A percentile compares a stretch with the other conserved stretches of the same genome.
phyloP scores from a whole-genome alignment of 345 rosid species.

The Corchorus olitorius region DNA sequence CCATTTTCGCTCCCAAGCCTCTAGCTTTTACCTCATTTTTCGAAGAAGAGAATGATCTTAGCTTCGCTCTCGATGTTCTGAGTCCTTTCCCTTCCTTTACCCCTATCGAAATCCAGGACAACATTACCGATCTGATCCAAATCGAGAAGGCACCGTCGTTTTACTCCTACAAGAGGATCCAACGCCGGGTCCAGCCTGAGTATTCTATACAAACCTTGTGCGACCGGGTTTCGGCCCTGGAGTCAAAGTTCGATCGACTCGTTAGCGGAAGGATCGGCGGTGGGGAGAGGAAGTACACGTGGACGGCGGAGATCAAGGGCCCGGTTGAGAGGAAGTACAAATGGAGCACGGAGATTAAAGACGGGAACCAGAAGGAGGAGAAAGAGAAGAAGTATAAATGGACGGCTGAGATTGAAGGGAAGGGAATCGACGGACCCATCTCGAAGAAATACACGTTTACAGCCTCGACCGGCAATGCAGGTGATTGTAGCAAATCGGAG shows the following conservation, averaged over 20 bases:
- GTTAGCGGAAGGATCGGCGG: conserved; percentile 28
- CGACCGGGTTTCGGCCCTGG: conserved; percentile 66
- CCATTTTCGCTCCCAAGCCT: conserved; percentile 40
- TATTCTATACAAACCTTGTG: conserved; percentile 47
- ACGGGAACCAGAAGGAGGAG: conserved; percentile 33
- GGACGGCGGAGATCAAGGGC: conserved; percentile 76
- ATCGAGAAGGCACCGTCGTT: conserved; percentile 46
- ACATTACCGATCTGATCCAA: conserved; percentile 63
- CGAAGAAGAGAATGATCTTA: conserved; percentile 33
- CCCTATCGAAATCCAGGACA: conserved; percentile 50
- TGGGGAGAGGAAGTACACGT: conserved; percentile 71
- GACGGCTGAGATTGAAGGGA: conserved; percentile 76
- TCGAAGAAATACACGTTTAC: conserved; percentile 59
- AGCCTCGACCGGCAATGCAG: conserved; percentile 51
- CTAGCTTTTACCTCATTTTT: conserved; percentile 35
- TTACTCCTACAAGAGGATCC: conserved; percentile 54
- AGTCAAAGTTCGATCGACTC: conserved; percentile 66
- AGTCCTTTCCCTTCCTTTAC: conserved; percentile 27
- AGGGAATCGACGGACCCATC: conserved; percentile 52
- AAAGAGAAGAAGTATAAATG: conserved; percentile 60
- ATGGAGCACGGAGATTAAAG: conserved; percentile 68
- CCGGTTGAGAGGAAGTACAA: conserved; percentile 71
- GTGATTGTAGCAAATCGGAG: conserved; percentile 37
- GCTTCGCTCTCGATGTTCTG: conserved; percentile 47
- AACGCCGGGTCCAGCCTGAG: conserved; percentile 39